Evolutionary conservation across 2,329 filamentous ascomycete species (phyloP).

Genomic region (Penicillium sp.): DNA sequence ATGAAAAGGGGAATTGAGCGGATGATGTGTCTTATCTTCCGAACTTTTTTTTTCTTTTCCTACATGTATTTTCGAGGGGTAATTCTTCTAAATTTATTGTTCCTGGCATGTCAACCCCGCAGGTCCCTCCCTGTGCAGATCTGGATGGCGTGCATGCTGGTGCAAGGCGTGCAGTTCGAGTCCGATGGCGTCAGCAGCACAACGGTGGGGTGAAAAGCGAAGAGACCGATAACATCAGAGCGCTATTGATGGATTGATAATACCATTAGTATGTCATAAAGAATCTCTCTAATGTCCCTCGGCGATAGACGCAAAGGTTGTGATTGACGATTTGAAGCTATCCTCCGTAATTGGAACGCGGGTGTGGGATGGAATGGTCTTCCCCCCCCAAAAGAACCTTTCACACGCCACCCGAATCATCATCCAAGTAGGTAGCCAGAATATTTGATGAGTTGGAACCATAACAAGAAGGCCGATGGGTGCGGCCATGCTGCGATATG

Average conservation of each 20-base stretch:
- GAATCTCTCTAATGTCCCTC: no score
- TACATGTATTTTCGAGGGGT: not conserved
- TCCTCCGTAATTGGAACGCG: no score
- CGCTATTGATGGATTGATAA: not conserved
- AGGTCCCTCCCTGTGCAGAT: conserved; percentile 1
- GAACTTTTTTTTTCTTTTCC: not conserved
- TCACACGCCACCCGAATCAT: conserved; percentile 22
- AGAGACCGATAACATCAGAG: not conserved
- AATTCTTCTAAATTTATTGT: conserved; percentile 19
- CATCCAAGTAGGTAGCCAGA: not conserved
- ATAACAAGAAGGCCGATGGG: not conserved
- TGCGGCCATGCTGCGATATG: conserved; percentile 5
- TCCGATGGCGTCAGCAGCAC: conserved; percentile 34
- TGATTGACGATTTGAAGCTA: not conserved
- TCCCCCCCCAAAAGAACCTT: no score
- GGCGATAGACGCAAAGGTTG: conserved; percentile 3
- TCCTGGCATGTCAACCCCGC: conserved; percentile 22
- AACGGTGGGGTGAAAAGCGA: not conserved
- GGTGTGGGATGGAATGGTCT: no score
- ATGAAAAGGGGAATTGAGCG: no score
- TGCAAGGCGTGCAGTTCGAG: conserved; percentile 36
- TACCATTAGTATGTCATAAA: no score
- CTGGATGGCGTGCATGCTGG: conserved; percentile 21
- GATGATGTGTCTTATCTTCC: not conserved
- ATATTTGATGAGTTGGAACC: not conserved